Percentiles rank a stretch among this genome's conserved stretches.
Evolutionary conservation across 2,329 filamentous ascomycete species (phyloP).

Genomic region (Talaromyces islandicus): DNA sequence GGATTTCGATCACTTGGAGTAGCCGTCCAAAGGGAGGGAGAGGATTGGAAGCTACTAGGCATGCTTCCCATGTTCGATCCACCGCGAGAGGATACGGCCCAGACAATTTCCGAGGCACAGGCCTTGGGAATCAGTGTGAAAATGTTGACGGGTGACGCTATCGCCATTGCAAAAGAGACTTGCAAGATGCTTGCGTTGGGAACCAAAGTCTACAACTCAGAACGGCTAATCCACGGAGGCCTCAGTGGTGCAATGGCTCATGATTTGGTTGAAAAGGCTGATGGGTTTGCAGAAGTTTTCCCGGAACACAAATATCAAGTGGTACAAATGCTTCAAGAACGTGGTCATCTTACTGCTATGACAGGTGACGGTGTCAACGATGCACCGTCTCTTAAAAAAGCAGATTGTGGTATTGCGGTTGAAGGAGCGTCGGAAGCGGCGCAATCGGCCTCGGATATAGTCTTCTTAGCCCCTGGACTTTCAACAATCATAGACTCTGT

Average conservation of each 20-base stretch:
- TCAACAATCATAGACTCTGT: constrained; percentile 68
- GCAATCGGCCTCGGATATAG: constrained; percentile 67
- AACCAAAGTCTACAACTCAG: constrained; percentile 75
- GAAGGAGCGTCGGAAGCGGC: constrained; percentile 68
- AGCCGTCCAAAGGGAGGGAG: constrained; percentile 69
- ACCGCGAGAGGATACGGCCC: constrained; percentile 70
- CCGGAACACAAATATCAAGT: constrained; percentile 72
- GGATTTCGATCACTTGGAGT: constrained; percentile 76
- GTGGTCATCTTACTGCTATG: constrained; percentile 67
- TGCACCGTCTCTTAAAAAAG: constrained; percentile 67
- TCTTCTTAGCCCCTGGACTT: constrained; percentile 66
- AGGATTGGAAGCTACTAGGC: constrained; percentile 66
- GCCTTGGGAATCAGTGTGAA: constrained; percentile 71
- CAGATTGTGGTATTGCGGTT: constrained; percentile 68
- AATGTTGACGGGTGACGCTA: constrained; percentile 75
- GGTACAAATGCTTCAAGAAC: constrained; percentile 68
- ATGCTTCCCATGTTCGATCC: constrained; percentile 79
- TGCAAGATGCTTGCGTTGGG: constrained; percentile 75
- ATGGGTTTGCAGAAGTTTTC: constrained; percentile 69
- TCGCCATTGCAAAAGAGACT: constrained; percentile 74
- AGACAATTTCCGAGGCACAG: constrained; percentile 70
- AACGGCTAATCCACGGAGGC: constrained; percentile 70
- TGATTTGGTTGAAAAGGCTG: constrained; percentile 68
- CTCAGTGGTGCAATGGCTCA: constrained; percentile 67
- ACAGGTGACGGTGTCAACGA: constrained; percentile 72